phyloP scores from a whole-genome alignment of 495 filamentous ascomycete species.

The Xylaria nigripes region DNA sequence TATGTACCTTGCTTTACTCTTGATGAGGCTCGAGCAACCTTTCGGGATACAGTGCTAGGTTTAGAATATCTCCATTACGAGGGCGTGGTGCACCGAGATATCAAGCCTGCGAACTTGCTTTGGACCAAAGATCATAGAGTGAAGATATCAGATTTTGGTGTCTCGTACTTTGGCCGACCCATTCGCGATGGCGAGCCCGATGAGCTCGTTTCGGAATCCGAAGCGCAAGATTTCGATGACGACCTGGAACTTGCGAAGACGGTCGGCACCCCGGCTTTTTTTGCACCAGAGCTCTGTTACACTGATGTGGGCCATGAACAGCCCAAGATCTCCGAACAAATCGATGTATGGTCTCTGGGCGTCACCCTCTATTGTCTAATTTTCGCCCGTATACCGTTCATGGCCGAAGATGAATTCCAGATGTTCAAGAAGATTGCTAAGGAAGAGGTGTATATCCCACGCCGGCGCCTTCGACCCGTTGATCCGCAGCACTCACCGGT shows the following conservation, averaged over 20 bases:
- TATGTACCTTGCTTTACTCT: constrained; percentile 90
- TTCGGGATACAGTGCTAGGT: constrained; percentile 88
- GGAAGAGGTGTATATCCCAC: constrained; percentile 80
- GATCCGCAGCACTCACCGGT: constrained; percentile 46
- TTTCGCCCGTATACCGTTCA: constrained; percentile 86
- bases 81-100: constrained; percentile 94
- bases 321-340: constrained; percentile 53
- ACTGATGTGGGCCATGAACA: constrained; percentile 49
- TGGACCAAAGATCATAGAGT: constrained; percentile 77
- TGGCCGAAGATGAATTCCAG: constrained; percentile 80
- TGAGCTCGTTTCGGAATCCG: constrained; percentile 73
- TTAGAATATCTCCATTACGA: constrained; percentile 95
- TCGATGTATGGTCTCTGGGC: constrained; percentile 96
- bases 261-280: constrained; percentile 94
- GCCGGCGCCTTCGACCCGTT: constrained; percentile 68
- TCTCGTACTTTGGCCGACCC: constrained; percentile 88
- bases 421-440: constrained; percentile 87
- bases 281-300: constrained; percentile 94
- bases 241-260: constrained; percentile 94
- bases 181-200: constrained; percentile 67
- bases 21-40: constrained; percentile 72
- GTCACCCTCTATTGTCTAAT: constrained; percentile 94
- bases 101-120: constrained; percentile 96
- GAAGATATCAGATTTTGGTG: constrained; percentile 99
- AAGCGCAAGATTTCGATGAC: constrained; percentile 77